phyloP scores from a whole-genome alignment of 2,329 filamentous ascomycete genomes.

The Acarospora socialis region DNA sequence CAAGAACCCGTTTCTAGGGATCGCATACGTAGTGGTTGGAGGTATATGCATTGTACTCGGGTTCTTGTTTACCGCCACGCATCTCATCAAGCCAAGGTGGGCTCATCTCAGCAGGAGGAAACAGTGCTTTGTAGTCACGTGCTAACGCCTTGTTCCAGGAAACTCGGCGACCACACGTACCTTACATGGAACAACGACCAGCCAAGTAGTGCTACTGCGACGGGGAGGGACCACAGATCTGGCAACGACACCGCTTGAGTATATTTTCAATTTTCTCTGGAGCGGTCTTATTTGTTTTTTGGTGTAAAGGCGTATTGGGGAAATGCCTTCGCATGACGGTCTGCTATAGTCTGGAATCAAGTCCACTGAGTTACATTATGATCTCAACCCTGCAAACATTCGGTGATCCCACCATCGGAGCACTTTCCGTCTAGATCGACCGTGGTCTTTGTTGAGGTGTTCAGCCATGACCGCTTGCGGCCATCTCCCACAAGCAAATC shows the following conservation, averaged over 20 bases:
- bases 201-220: slow-evolving; percentile 39
- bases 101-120: too few relatives aligned
- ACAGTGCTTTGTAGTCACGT: not conserved
- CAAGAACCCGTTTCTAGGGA: slow-evolving; percentile 88
- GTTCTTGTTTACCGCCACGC: slow-evolving; percentile 73
- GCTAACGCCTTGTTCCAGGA: slow-evolving; percentile 41
- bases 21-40: slow-evolving; percentile 87
- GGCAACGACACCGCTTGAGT: slow-evolving; percentile 15
- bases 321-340: too few relatives aligned
- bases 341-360: too few relatives aligned
- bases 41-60: slow-evolving; percentile 86
- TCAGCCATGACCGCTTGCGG: too few relatives aligned
- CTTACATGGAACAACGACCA: slow-evolving; percentile 82
- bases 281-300: not conserved
- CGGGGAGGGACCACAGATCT: slow-evolving; percentile 40
- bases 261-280: not conserved
- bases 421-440: too few relatives aligned
- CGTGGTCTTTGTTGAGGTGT: too few relatives aligned
- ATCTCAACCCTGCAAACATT: too few relatives aligned
- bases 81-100: slow-evolving; percentile 80
- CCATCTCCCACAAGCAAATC: too few relatives aligned
- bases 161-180: slow-evolving; percentile 96
- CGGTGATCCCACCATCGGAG: too few relatives aligned
- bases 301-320: not conserved
- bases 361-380: too few relatives aligned